Conservation (phyloP, 2,329 filamentous ascomycete species). For the Nakataea oryzae region DNA sequence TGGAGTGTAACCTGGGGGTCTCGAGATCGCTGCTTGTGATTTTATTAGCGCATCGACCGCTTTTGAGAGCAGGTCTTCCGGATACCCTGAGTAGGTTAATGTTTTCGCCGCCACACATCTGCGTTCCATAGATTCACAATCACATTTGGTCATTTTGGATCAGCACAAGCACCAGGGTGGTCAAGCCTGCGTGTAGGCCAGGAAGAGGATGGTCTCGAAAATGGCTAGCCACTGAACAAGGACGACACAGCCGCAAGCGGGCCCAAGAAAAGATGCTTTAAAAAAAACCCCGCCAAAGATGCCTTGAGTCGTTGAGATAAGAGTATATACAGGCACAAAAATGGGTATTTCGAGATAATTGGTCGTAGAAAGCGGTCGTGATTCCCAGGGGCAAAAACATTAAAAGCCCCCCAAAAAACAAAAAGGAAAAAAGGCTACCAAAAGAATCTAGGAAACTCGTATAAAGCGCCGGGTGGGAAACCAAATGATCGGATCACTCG, state of each 20-base stretch:
- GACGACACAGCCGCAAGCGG: background rate
- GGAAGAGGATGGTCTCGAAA: background rate
- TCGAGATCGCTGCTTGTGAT: background rate
- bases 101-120: too few species aligned
- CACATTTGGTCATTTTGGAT: too few species aligned
- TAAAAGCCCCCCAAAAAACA: background rate
- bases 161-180: too few species aligned
- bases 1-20: too few species aligned
- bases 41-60: too few species aligned
- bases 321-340: background rate
- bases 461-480: background rate
- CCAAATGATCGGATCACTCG: background rate
- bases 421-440: too few species aligned
- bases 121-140: too few species aligned
- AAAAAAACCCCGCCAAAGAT: background rate
- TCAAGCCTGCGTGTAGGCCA: too few species aligned
- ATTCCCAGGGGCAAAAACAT: background rate
- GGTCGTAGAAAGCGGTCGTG: background rate
- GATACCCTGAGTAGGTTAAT: too few species aligned
- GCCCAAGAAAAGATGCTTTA: background rate
- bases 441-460: background rate
- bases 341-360: background rate
- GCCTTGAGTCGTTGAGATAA: background rate
- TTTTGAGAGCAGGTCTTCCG: too few species aligned
- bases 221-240: background rate